These are phyloP conservation scores for Dissoconium aciculare DNA, from an alignment of 2,329 filamentous ascomycete species.

Conservation along the genomic window DNA sequence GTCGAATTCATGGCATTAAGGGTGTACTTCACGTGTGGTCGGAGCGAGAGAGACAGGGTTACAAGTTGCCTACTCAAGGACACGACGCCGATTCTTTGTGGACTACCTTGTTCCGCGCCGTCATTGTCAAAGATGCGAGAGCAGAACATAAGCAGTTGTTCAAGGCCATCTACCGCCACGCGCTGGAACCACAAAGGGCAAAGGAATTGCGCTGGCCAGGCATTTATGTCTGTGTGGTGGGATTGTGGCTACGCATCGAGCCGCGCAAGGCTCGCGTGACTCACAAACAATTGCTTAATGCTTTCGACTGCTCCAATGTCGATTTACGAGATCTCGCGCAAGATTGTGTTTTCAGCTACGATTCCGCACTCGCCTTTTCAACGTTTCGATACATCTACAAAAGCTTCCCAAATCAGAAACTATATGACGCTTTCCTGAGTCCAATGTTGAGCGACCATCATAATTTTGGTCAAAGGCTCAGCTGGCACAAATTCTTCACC, in stretches of 20 bases:
- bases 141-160: conserved; percentile 18
- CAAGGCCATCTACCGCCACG: conserved; percentile 27
- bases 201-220: conserved; percentile 23
- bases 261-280: conserved; percentile 16
- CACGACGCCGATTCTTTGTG: conserved; percentile 31
- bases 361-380: conserved; percentile 5
- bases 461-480: conserved; percentile 15
- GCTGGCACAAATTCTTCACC: conserved; percentile 30
- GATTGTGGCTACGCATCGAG: conserved; percentile 23
- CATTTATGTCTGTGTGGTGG: conserved; percentile 34
- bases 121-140: conserved; percentile 15
- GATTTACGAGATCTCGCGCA: conserved; percentile 11
- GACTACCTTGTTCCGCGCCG: conserved; percentile 30
- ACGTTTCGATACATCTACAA: conserved; percentile 26
- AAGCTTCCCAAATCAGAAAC: conserved; percentile 21
- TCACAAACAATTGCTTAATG: conserved; percentile 24
- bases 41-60: conserved; percentile 22
- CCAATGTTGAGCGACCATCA: conserved; percentile 18
- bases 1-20: conserved; percentile 26
- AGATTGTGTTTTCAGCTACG: conserved; percentile 10
- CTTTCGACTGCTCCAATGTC: conserved; percentile 20
- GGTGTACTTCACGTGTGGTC: conserved; percentile 33
- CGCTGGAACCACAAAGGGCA: conserved; percentile 25
- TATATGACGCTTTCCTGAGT: conserved; percentile 30
- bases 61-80: conserved; percentile 28